Evolutionary conservation across 805 yeast species (phyloP).

Genomic region (Cyberlindnera mycetangii): DNA sequence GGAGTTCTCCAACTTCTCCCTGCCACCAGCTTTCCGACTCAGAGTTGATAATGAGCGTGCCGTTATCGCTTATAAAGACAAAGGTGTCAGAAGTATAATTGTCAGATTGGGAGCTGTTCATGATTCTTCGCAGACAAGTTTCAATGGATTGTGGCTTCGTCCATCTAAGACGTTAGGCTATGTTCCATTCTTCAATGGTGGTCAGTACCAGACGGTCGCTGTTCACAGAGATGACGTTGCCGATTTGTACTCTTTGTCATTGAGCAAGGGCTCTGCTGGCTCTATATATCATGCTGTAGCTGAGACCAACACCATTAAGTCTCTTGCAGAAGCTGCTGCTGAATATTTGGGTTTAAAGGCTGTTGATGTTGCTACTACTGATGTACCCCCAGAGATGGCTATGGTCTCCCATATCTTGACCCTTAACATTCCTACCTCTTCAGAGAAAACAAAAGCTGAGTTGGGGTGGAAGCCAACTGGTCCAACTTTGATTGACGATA

Average conservation of each 20-base stretch:
- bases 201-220: conserved; percentile 32
- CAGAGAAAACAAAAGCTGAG: conserved; percentile 20
- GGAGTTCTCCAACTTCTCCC: neutral
- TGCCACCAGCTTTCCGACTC: neutral
- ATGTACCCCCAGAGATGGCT: conserved; percentile 2
- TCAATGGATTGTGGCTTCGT: conserved; percentile 24
- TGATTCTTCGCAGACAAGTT: conserved; percentile 16
- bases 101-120: conserved; percentile 33
- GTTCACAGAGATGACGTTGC: conserved; percentile 34
- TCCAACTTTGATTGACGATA: conserved; percentile 25
- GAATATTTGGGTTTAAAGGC: conserved; percentile 16
- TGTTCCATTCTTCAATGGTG: conserved; percentile 37
- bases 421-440: conserved; percentile 13
- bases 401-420: conserved; percentile 6
- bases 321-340: conserved; percentile 29
- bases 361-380: conserved; percentile 14
- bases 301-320: conserved; percentile 25
- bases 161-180: conserved; percentile 31
- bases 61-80: conserved; percentile 16
- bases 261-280: conserved; percentile 29
- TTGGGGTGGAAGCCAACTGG: conserved; percentile 29
- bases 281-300: conserved; percentile 25
- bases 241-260: conserved; percentile 26
- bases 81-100: conserved; percentile 26
- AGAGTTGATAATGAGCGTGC: conserved; percentile 20